A percentile compares a stretch with the other conserved stretches of the same genome.
phyloP scores from a whole-genome alignment of 768 basidiomycete genomes.

The Cyclocybe aegerita region DNA sequence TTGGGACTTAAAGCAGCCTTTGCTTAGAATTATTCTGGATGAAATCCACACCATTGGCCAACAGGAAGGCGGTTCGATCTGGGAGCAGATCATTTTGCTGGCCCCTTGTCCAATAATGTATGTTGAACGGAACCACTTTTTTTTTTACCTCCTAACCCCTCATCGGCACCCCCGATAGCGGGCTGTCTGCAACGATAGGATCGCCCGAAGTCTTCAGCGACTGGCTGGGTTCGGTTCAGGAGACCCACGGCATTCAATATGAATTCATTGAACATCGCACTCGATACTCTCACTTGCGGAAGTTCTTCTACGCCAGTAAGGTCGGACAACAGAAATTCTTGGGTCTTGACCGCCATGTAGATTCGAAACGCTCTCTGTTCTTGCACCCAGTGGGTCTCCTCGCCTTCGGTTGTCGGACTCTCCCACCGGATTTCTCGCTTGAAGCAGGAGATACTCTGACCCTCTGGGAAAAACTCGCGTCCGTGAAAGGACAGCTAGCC shows the following conservation, averaged over 20 bases:
- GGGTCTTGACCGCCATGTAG: conserved; percentile 35
- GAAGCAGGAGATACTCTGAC: conserved; percentile 58
- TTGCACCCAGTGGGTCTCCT: conserved; percentile 65
- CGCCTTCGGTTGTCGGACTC: conserved; percentile 44
- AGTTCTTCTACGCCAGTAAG: conserved; percentile 52
- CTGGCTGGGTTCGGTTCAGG: conserved; percentile 66
- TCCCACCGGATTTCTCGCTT: conserved; percentile 64
- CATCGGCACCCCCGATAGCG: conserved; percentile 34
- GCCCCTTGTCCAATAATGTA: conserved; percentile 75
- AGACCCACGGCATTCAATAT: conserved; percentile 56
- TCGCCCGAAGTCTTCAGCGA: conserved; percentile 60
- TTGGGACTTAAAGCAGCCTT: conserved; percentile 1
- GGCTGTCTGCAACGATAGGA: conserved; percentile 72
- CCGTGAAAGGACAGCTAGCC: conserved; percentile 3
- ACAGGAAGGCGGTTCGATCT: conserved; percentile 65
- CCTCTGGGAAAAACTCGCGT: conserved; percentile 46
- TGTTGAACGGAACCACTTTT: conserved; percentile 14
- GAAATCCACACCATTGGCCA: conserved; percentile 72
- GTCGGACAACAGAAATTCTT: conserved; percentile 24
- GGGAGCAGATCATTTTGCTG: conserved; percentile 74
- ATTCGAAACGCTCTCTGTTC: conserved; percentile 45
- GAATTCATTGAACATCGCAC: conserved; percentile 62
- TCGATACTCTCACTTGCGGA: conserved; percentile 73
- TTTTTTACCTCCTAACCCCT: neutral
- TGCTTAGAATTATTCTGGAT: conserved; percentile 61